Conservation (phyloP, 108 stramenopile genomes). For the Cyclostephanos tholiformis region DNA sequence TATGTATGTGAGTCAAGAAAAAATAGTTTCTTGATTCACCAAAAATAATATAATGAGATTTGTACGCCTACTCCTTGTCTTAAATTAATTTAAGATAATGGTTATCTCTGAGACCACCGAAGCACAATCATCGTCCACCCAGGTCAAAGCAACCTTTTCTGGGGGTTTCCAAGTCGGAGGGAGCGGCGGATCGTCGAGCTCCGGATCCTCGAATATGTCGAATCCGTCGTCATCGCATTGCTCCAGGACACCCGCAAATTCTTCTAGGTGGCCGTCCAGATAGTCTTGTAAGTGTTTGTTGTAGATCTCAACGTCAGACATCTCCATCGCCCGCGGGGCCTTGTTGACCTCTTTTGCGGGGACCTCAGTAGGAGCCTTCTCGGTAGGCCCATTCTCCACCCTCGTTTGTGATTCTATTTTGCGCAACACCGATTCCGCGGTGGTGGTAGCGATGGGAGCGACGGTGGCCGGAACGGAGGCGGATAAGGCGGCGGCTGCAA, state of each 20-base stretch:
- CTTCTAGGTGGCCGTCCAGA: slow-evolving; percentile 12
- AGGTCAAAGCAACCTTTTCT: background rate
- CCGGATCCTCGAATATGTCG: slow-evolving; percentile 30
- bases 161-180: background rate
- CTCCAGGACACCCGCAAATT: slow-evolving; percentile 7
- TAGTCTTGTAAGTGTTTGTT: slow-evolving; percentile 31
- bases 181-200: slow-evolving; percentile 1
- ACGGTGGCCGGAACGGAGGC: too few species aligned
- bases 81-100: background rate
- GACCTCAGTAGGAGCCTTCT: background rate
- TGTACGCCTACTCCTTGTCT: too few species aligned
- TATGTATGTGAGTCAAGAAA: too few species aligned
- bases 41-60: too few species aligned
- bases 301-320: slow-evolving; percentile 33
- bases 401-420: background rate
- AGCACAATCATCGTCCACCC: slow-evolving; percentile 6
- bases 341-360: background rate
- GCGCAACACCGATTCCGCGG: too few species aligned
- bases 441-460: background rate
- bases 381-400: background rate
- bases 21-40: too few species aligned
- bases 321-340: background rate
- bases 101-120: slow-evolving; percentile 1
- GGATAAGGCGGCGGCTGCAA: background rate
- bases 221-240: slow-evolving; percentile 15